A percentile compares a stretch with the other conserved stretches of the same genome.
Evolutionary conservation across 768 basidiomycete genomes (phyloP).

Genomic region (Trametes gibbosa): DNA sequence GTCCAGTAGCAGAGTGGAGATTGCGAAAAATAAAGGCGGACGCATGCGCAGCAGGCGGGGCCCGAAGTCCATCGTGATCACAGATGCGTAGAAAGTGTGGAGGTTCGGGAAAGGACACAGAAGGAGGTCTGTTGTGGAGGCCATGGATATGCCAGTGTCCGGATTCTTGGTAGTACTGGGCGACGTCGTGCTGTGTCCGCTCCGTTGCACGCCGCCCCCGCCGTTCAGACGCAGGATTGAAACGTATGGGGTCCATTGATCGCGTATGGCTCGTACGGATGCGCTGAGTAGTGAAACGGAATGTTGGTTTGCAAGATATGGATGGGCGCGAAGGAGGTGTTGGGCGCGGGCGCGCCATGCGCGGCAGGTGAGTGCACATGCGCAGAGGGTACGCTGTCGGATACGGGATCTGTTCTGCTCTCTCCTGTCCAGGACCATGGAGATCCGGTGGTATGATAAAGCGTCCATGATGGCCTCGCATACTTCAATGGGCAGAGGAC

Average conservation of each 20-base stretch:
- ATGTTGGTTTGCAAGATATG: not conserved
- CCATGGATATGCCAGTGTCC: too few relatives aligned
- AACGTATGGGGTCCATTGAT: not conserved
- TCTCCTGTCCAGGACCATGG: too few relatives aligned
- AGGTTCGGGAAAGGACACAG: too few relatives aligned
- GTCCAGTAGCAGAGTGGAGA: not conserved
- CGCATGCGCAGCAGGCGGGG: not conserved
- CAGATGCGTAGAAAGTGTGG: too few relatives aligned
- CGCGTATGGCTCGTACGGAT: not conserved
- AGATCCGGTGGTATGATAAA: too few relatives aligned
- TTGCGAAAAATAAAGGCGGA: not conserved
- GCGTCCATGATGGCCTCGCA: too few relatives aligned
- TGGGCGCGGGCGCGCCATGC: not conserved
- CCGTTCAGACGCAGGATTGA: not conserved
- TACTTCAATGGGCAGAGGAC: too few relatives aligned
- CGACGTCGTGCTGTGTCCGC: too few relatives aligned
- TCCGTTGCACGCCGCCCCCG: too few relatives aligned
- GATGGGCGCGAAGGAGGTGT: not conserved
- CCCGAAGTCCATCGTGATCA: not conserved
- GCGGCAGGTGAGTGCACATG: not conserved
- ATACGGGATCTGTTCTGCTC: too few relatives aligned
- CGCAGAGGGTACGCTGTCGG: not conserved
- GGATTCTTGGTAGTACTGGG: too few relatives aligned
- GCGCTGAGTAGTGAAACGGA: not conserved
- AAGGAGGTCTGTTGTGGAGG: too few relatives aligned